phyloP scores from a whole-genome alignment of 495 filamentous ascomycete genomes.

The Aspergillus indologenus region DNA sequence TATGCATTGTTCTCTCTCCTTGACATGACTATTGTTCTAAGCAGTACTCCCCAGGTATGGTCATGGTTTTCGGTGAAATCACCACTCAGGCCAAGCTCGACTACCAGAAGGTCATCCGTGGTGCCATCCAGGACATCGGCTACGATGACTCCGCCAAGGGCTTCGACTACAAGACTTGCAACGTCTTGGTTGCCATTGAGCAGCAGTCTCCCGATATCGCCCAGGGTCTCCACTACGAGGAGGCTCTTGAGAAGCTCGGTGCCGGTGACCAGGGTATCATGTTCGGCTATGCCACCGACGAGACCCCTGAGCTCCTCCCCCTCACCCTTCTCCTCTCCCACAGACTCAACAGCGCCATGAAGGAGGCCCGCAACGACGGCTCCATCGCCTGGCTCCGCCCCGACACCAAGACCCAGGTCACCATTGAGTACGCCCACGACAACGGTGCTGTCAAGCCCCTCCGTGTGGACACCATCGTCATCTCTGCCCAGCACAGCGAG shows the following conservation, averaged over 20 bases:
- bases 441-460: conserved; percentile 87
- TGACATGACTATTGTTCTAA: conserved; percentile 11
- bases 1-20: conserved; percentile 27
- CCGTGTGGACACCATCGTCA: conserved; percentile 93
- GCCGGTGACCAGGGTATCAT: conserved; percentile 99
- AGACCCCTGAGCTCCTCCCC: conserved; percentile 95
- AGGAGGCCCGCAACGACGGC: conserved; percentile 78
- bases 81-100: conserved; percentile 92
- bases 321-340: conserved; percentile 90
- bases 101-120: conserved; percentile 97
- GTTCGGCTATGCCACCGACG: conserved; percentile 99
- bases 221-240: conserved; percentile 94
- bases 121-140: conserved; percentile 95
- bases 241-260: conserved; percentile 95
- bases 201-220: conserved; percentile 98
- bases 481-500: conserved; percentile 89
- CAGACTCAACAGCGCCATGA: conserved; percentile 94
- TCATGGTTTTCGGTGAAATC: conserved; percentile 99
- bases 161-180: conserved; percentile 99
- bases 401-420: conserved; percentile 99
- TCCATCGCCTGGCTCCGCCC: conserved; percentile 90
- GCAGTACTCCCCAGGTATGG: conserved; percentile 67
- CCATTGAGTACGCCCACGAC: conserved; percentile 96
- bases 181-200: conserved; percentile 98
- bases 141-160: conserved; percentile 97